Base-by-base conservation (phyloP, 306 rosid species). In the Coriaria nepalensis region DNA sequence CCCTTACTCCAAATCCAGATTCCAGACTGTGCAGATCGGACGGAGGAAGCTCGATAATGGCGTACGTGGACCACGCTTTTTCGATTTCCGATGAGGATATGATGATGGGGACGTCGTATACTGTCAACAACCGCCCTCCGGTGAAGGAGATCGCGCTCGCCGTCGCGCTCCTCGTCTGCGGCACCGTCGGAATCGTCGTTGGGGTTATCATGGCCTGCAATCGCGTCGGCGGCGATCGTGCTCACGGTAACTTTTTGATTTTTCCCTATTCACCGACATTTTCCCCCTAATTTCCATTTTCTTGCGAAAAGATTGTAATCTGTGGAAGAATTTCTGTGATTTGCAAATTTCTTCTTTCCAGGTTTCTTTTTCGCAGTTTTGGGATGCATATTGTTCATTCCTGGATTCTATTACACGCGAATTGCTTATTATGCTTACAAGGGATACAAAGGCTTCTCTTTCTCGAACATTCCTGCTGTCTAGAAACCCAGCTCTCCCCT, bases 361-460 rank as follows among this genome's bases (percentile, higher is more conserved):
- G 98, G 98, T 33, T 38, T 81, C n/a, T 85, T 92, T 72, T 92
- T 92, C 66, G 93, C 98, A 36, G 56, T 75, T 47, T 75, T 92
- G 49, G 98, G 98, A 47, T 53, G 50, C 67, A 8, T 92, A 50
- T 63, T 92, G 81, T 92, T 92, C 80, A 80, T 92, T 51, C 98
- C 98, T 46, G 96, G 98, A 0, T 92, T 72, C 70, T 92, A 92
- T 67, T 92, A 92, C 77, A 92, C 98, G 8, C 64, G 96, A 81
- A 85, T 92, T 69, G 98, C 98, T 8, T 92, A 92, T 55, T 92
- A 79, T 72, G 98, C 98, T 60, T 92, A 85, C 57, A 92, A 85
- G 60, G 98, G 98, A 12, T 92, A 85, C 80, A 75, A 82, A 55
- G 96, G 96, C 6, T 92, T 92, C 77, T 92, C 98, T 40, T 85